A percentile compares a stretch with the other conserved stretches of the same genome.
These are phyloP conservation scores for Chrysochromulina parva DNA, from an alignment of 78 protist genomes.

Conservation along the genomic window DNA sequence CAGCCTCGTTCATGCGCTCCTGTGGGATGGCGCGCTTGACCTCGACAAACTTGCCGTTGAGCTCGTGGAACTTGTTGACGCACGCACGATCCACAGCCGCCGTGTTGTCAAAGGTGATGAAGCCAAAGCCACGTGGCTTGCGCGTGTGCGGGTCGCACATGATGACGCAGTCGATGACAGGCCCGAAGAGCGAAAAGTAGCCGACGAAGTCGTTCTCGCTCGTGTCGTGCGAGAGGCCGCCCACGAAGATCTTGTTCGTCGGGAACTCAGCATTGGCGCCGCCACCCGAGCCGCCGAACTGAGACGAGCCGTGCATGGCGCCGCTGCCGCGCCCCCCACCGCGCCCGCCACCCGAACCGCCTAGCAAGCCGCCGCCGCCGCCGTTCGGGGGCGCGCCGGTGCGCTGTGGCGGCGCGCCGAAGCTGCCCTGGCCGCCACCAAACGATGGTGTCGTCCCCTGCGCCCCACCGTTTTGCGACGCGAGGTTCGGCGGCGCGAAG, in stretches of 20 bases:
- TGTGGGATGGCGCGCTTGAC: slow-evolving; percentile 21
- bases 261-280: neutral
- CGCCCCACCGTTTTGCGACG: no score
- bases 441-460: no score
- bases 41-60: slow-evolving; percentile 9
- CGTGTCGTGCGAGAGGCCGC: slow-evolving; percentile 25
- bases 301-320: no score
- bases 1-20: neutral
- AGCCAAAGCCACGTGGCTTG: slow-evolving; percentile 20
- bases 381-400: no score
- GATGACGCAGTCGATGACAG: neutral
- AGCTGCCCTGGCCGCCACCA: no score
- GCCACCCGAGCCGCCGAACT: no score
- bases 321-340: no score
- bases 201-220: neutral
- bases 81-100: neutral
- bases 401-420: no score
- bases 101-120: neutral
- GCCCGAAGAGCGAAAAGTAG: neutral
- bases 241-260: neutral
- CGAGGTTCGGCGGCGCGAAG: no score
- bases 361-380: no score
- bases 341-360: no score
- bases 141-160: slow-evolving; percentile 19
- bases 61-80: neutral